Evolutionary conservation across 768 basidiomycete genomes (phyloP).

Genomic region (Lactarius trivialis): DNA sequence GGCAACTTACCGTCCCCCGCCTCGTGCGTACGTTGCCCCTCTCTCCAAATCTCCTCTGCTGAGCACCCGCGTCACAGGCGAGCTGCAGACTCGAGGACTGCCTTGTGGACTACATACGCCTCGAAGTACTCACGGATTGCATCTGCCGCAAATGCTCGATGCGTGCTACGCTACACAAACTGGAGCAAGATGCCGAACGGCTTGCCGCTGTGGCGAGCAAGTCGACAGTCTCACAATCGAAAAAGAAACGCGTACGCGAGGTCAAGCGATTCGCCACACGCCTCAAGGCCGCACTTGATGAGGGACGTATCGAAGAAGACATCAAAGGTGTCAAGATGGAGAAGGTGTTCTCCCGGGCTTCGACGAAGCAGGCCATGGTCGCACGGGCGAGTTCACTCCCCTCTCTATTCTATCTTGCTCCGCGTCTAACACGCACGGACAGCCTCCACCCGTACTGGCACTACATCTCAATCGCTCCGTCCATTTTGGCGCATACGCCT

Average conservation of each 20-base stretch:
- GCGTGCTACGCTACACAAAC: conserved; percentile 60
- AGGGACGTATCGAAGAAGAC: conserved; percentile 79
- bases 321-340: conserved; percentile 76
- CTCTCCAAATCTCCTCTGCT: background rate
- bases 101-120: conserved; percentile 79
- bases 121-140: conserved; percentile 87
- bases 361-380: conserved; percentile 88
- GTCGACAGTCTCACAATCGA: conserved; percentile 53
- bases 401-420: conserved; percentile 1
- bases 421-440: background rate
- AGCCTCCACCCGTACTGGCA: conserved; percentile 83
- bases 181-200: conserved; percentile 55
- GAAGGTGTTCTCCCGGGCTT: conserved; percentile 63
- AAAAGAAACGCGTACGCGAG: conserved; percentile 71
- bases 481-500: conserved; percentile 64
- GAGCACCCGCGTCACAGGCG: conserved; percentile 34
- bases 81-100: conserved; percentile 74
- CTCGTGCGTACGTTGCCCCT: conserved; percentile 42
- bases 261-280: conserved; percentile 55
- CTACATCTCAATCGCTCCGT: conserved; percentile 91
- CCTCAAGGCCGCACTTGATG: conserved; percentile 58
- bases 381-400: conserved; percentile 59
- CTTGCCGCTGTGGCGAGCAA: conserved; percentile 34
- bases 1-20: conserved; percentile 71
- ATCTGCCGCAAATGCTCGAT: conserved; percentile 90